These are phyloP conservation scores for Cyphellophora attinorum DNA, from an alignment of 2,329 filamentous ascomycete genomes.

Conservation along the genomic window DNA sequence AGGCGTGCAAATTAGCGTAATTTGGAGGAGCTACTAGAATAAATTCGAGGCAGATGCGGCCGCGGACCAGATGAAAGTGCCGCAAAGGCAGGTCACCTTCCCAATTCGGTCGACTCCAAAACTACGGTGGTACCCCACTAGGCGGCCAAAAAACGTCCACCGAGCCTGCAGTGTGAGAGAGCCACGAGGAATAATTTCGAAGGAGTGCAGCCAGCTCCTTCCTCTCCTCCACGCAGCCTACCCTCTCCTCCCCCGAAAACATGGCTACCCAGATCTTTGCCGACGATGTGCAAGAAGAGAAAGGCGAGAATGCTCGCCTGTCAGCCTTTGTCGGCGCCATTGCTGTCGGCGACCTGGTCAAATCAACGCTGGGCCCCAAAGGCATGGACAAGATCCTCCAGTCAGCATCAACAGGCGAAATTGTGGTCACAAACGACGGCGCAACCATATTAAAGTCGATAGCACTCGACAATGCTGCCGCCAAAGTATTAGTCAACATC, in stretches of 20 bases:
- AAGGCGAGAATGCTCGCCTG: slow-evolving; percentile 97
- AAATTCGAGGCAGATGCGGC: too few species aligned
- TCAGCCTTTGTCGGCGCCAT: slow-evolving; percentile 98
- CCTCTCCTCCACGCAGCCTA: background rate
- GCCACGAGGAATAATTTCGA: background rate
- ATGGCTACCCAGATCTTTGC: slow-evolving; percentile 97
- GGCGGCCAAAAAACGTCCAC: too few species aligned
- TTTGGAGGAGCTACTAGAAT: too few species aligned
- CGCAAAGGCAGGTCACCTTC: too few species aligned
- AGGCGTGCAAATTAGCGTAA: too few species aligned
- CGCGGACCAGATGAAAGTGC: too few species aligned
- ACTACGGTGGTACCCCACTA: too few species aligned
- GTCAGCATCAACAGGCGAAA: slow-evolving; percentile 90
- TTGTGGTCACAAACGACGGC: slow-evolving; percentile 98
- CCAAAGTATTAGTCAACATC: slow-evolving; percentile 97
- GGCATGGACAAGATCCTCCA: slow-evolving; percentile 99
- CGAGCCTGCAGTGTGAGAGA: background rate
- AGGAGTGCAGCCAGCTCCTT: background rate
- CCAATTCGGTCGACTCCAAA: too few species aligned
- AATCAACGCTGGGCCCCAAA: slow-evolving; percentile 93
- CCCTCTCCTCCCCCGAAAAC: background rate
- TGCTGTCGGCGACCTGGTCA: slow-evolving; percentile 92
- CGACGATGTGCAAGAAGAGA: slow-evolving; percentile 93
- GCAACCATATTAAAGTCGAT: slow-evolving; percentile 98
- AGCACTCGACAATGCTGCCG: slow-evolving; percentile 93